These are phyloP conservation scores for Nicotiana knightiana DNA, from an alignment of 257 asterid genomes.

Conservation along the genomic window DNA sequence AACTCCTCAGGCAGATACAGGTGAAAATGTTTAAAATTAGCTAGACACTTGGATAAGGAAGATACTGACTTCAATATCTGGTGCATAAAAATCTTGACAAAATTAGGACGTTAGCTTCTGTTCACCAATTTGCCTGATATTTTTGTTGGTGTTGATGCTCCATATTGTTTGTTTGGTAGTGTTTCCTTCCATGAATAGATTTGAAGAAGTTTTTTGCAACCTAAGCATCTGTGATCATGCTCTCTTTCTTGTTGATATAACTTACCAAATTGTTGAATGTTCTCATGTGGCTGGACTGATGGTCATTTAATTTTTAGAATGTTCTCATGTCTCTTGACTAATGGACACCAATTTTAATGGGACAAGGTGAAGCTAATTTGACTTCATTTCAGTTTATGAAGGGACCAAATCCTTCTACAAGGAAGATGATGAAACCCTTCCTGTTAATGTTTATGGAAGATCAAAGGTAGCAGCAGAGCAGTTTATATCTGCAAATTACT, in stretches of 20 bases:
- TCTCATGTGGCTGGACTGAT: background rate
- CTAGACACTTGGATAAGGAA: background rate
- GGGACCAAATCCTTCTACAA: slow-evolving; percentile 83
- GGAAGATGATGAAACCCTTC: slow-evolving; percentile 83
- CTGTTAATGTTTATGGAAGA: slow-evolving; percentile 89
- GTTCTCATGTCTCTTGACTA: background rate
- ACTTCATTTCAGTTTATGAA: slow-evolving; percentile 61
- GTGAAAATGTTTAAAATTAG: background rate
- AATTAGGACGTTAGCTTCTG: background rate
- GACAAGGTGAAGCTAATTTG: slow-evolving; percentile 12
- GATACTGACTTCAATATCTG: background rate
- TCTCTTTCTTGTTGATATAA: background rate
- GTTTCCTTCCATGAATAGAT: background rate
- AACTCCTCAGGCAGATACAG: background rate
- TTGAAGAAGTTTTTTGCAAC: background rate
- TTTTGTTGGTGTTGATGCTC: background rate
- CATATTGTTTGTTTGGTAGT: background rate
- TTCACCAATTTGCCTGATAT: background rate
- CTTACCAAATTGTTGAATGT: background rate
- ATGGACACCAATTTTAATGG: background rate
- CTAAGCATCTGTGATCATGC: background rate
- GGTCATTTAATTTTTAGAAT: background rate
- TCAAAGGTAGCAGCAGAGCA: slow-evolving; percentile 87
- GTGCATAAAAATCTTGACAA: background rate
- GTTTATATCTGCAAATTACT: slow-evolving; percentile 48